Conservation (phyloP, 495 filamentous ascomycete genomes). For the Corynascus novoguineensis region DNA sequence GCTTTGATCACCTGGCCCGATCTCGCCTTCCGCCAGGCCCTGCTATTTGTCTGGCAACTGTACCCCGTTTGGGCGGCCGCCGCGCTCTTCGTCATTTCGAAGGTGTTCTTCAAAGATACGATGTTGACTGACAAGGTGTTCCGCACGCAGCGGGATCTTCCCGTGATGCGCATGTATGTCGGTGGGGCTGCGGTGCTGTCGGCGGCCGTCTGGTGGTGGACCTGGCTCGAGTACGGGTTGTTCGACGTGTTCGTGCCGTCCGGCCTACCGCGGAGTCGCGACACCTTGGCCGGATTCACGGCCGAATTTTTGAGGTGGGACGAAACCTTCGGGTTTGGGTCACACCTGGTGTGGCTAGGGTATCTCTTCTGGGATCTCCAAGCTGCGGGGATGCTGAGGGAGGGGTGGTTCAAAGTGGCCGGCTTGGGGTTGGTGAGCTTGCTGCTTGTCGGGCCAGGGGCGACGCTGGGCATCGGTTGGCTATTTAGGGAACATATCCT, state of each 20-base stretch:
- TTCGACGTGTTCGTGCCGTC: not conserved
- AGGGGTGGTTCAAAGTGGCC: conserved; percentile 14
- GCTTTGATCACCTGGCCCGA: conserved; percentile 58
- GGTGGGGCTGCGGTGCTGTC: not conserved
- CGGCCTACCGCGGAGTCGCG: not conserved
- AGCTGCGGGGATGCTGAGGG: conserved; percentile 18
- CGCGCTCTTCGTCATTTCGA: not conserved
- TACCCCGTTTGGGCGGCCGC: conserved; percentile 9
- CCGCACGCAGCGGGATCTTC: not conserved
- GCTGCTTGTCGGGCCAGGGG: conserved; percentile 15
- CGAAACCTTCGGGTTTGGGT: conserved; percentile 12
- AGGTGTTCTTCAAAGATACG: conserved; percentile 9
- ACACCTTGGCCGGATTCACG: not conserved
- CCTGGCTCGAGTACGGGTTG: not conserved
- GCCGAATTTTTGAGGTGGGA: conserved; percentile 15
- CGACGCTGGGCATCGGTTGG: conserved; percentile 16
- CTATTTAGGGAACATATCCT: conserved; percentile 22
- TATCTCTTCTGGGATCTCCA: conserved; percentile 22
- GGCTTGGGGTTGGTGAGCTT: conserved; percentile 1
- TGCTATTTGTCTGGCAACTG: conserved; percentile 15
- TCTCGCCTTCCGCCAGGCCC: not conserved
- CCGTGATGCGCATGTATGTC: conserved; percentile 1
- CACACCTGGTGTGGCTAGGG: conserved; percentile 19
- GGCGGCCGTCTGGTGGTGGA: conserved; percentile 10
- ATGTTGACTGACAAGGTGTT: conserved; percentile 5